Percentiles rank a stretch among this genome's conserved stretches.
phyloP scores from a whole-genome alignment of 2,329 filamentous ascomycete genomes.

The Fusarium miscanthi region DNA sequence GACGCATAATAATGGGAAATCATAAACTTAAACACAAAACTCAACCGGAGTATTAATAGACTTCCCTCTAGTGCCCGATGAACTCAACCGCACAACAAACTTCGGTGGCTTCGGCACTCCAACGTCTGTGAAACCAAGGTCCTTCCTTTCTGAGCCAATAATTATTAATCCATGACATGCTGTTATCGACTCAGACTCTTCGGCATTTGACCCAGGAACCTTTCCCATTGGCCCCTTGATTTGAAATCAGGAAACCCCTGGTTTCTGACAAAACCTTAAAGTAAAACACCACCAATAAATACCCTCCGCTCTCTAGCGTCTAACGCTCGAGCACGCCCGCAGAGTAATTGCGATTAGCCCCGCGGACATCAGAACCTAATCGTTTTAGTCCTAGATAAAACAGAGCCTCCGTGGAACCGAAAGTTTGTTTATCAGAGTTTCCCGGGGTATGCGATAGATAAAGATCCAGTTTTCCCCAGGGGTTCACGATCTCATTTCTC shows the following conservation, averaged over 20 bases:
- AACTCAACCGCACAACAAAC: not conserved
- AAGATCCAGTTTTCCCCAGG: not conserved
- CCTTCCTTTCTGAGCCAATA: not conserved
- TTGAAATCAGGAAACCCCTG: not conserved
- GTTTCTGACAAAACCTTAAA: constrained; percentile 13
- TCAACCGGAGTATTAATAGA: not conserved
- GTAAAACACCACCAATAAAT: constrained; percentile 7
- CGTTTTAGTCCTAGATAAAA: not conserved
- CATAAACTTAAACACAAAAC: not conserved
- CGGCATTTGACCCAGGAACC: not conserved
- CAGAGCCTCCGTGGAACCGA: not conserved
- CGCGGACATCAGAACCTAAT: not conserved
- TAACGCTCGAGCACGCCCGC: constrained; percentile 16
- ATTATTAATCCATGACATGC: not conserved
- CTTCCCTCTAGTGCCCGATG: not conserved
- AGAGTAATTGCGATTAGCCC: not conserved
- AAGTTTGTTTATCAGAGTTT: not conserved
- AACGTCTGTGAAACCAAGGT: not conserved
- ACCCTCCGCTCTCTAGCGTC: not conserved
- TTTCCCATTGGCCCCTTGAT: accelerated
- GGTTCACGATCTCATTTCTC: not conserved
- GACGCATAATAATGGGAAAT: too few species aligned
- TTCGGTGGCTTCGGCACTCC: not conserved
- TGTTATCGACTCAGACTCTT: not conserved
- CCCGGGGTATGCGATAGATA: not conserved